These are phyloP conservation scores for Viridothelium virens DNA, from an alignment of 495 filamentous ascomycete genomes.

Conservation along the genomic window DNA sequence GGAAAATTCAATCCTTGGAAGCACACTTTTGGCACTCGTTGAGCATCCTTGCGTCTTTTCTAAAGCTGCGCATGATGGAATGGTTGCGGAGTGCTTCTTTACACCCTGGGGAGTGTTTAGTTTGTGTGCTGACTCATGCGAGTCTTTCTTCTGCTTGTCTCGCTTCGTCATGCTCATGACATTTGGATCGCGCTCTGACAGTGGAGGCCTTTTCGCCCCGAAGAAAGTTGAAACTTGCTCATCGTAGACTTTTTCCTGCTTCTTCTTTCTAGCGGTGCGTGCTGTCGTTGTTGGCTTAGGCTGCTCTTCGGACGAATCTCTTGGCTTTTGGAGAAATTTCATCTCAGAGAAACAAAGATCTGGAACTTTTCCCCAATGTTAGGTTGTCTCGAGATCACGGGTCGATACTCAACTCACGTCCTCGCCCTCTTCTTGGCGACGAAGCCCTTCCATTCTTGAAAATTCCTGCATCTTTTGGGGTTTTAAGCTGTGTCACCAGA, in stretches of 20 bases:
- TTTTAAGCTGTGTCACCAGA: constrained; percentile 44
- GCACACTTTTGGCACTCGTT: background rate
- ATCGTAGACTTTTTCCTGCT: constrained; percentile 25
- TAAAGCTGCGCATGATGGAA: background rate
- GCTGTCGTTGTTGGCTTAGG: constrained; percentile 13
- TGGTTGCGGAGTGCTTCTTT: background rate
- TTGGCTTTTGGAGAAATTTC: constrained; percentile 48
- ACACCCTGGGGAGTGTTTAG: background rate
- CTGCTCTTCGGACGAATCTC: constrained; percentile 25
- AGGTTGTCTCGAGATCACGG: background rate
- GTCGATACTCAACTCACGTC: constrained; percentile 33
- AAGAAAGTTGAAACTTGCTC: constrained; percentile 39
- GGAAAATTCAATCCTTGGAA: constrained; percentile 26
- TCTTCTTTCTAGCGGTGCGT: constrained; percentile 26
- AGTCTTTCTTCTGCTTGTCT: background rate
- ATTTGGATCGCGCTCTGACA: constrained; percentile 19
- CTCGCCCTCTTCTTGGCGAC: constrained; percentile 44
- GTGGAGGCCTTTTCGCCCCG: constrained; percentile 23
- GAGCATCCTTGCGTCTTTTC: background rate
- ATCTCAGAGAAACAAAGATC: constrained; percentile 63
- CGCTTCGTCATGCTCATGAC: background rate
- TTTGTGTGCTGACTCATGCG: background rate
- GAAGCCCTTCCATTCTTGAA: constrained; percentile 67
- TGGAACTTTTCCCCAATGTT: constrained; percentile 42
- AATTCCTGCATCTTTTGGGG: constrained; percentile 48